Evolutionary conservation across 306 rosid species (phyloP), one percentile per base, ranked within the genome.

Genomic region (Rosa multiflora): DNA sequence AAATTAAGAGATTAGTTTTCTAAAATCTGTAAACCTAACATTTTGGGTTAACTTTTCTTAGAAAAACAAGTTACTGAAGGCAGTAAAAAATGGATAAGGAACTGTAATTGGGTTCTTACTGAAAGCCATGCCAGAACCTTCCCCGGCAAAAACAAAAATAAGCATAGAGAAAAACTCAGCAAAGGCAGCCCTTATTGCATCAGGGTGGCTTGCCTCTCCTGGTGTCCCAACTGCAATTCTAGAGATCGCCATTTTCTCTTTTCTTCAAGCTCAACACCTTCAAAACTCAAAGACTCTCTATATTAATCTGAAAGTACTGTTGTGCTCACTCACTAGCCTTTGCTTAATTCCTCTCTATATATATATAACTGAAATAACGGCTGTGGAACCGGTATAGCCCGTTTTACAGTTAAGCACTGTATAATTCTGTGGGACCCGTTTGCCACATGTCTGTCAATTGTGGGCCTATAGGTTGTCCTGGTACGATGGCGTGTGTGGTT

Each of bases 41-140:
- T 23, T 61, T 61, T 12, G 67, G 67, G 17, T 61, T 23, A 0
- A 56, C 13, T 15, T 20, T 1, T 20, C 29, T n/a, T 67, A 39
- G 9, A 10, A 8, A 69, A 23, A 69, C 67, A 5, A 46, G 6
- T 70, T 48, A 35, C 2, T 14, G 61, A 71, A 26, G 46, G 21
- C 43, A 72, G 18, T 21, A 4, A 1, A 56, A 74, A 52, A 8
- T 10, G 32, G 39, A 74, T 8, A 14, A 32, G 37, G 2, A 32
- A 21, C 12, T 15, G 17, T 32, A 40, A 42, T 56, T 39, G 40
- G 59, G 44, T n/a, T 23, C 88, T 84, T 79, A 91, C 93, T 81
- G 55, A 87, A 89, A 71, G 96, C 96, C 90, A 91, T 85, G 73
- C 93, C 94, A 43, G 94, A 93, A 66, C 96, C 98, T 87, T 91